A percentile compares a stretch with the other conserved stretches of the same genome.
Evolutionary conservation across 2,329 filamentous ascomycete genomes (phyloP).

Genomic region (Fusarium decemcellulare): DNA sequence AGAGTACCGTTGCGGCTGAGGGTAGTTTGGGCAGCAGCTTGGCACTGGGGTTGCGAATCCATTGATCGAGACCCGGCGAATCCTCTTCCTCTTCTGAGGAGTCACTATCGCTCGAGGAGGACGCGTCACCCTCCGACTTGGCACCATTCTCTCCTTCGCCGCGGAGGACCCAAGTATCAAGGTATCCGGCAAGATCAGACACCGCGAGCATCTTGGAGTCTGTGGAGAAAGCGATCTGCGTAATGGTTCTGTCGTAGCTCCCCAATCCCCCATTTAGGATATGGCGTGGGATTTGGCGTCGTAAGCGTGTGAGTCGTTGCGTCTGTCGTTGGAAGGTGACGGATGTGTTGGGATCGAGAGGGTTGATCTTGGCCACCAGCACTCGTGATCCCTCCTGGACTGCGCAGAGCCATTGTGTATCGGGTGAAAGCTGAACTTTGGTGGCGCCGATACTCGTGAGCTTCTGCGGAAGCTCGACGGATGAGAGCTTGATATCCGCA

Average conservation of each 20-base stretch:
- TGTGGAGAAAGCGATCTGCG: slow-evolving; percentile 81
- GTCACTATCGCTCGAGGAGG: slow-evolving; percentile 56
- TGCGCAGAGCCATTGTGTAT: slow-evolving; percentile 78
- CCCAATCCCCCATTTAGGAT: slow-evolving; percentile 76
- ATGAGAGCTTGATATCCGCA: slow-evolving; percentile 78
- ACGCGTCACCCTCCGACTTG: slow-evolving; percentile 52
- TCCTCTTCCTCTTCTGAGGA: slow-evolving; percentile 61
- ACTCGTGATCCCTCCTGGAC: slow-evolving; percentile 74
- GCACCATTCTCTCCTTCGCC: slow-evolving; percentile 53
- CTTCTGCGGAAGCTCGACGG: slow-evolving; percentile 73
- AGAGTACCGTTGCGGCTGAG: slow-evolving; percentile 75
- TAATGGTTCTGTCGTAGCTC: slow-evolving; percentile 83
- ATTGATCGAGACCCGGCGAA: slow-evolving; percentile 65
- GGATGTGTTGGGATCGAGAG: slow-evolving; percentile 29
- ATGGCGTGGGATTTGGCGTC: slow-evolving; percentile 68
- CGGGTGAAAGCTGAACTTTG: slow-evolving; percentile 77
- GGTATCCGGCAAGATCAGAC: slow-evolving; percentile 85
- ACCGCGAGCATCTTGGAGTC: slow-evolving; percentile 85
- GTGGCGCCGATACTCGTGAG: slow-evolving; percentile 76
- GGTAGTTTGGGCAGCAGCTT: slow-evolving; percentile 78
- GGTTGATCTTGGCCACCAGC: slow-evolving; percentile 57
- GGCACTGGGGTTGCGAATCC: slow-evolving; percentile 81
- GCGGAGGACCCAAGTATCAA: slow-evolving; percentile 88
- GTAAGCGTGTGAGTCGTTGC: slow-evolving; percentile 67
- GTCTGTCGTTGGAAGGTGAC: slow-evolving; percentile 50